Base-by-base conservation (phyloP, 2,329 filamentous ascomycete species). In the Penicillium rolfsii region DNA sequence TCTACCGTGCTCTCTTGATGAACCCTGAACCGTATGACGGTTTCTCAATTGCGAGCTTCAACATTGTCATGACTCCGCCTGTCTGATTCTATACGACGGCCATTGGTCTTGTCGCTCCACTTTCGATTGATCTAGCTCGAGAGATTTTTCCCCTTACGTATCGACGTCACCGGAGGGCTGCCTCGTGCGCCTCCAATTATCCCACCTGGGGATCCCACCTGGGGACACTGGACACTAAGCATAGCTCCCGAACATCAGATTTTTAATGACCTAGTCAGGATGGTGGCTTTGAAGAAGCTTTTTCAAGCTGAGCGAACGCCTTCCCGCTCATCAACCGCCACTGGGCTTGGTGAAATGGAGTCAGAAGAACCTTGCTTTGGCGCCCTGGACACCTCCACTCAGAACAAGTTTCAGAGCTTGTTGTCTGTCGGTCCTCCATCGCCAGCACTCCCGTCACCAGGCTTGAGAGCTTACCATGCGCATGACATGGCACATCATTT, bases 241-340 rank as follows among this genome's bases (percentile, higher is more conserved):
- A 35, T n/a, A 12, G n/a, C 28, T 35, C 48, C 55, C 54, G 48
- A 52, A 43, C 41, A 59, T 53, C 56, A 57, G 52, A 59, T 52
- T 48, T 40, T 55, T 40, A 36, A 36, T 40, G 28, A 45, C n/a
- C 26, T 30, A 50, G 9, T 30, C 58, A 70, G 50, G 9, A 77
- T 77, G 75, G 74, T 73, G 45, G 71, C 62, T 33, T 61, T 77
- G 36, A 75, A 67, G 63, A 74, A 70, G 48, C 60, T 77, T n/a
- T 77, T 77, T 45, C 64, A 67, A 28, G 52, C 65, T 52, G 73
- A 75, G 14, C 73, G 68, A 57, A 33, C 57, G 36, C 41, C 63
- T 16, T 53, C 56, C 26, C 62, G 65, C 53, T 61, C 63, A 5
- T 64, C 66, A 9, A 63, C 60, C 7, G 55, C 50, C 30, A 50